Conservation (phyloP, 306 rosid species). For the Rosa rugosa region DNA sequence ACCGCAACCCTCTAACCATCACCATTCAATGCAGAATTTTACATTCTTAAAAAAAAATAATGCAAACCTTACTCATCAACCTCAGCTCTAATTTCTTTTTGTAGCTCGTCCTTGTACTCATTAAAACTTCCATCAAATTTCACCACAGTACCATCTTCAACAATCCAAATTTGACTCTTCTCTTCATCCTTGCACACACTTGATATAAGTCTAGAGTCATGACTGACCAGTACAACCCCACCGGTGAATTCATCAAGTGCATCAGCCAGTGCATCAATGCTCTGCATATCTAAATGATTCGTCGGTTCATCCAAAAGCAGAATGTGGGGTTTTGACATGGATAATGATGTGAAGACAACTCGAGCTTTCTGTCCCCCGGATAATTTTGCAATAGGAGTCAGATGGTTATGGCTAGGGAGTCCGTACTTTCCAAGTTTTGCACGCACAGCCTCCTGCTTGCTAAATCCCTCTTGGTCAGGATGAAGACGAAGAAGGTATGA, state of each 20-base stretch:
- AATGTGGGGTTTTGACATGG: slow-evolving; percentile 48
- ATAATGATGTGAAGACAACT: slow-evolving; percentile 77
- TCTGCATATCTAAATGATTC: slow-evolving; percentile 80
- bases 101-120: slow-evolving; percentile 62
- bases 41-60: neutral
- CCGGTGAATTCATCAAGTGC: slow-evolving; percentile 69
- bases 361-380: slow-evolving; percentile 68
- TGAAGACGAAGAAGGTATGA: slow-evolving; percentile 69
- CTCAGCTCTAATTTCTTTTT: slow-evolving; percentile 55
- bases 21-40: neutral
- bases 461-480: slow-evolving; percentile 69
- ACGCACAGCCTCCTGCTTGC: slow-evolving; percentile 73
- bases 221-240: slow-evolving; percentile 77
- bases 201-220: slow-evolving; percentile 73
- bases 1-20: too few relatives aligned
- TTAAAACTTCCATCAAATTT: slow-evolving; percentile 47
- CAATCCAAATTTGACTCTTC: slow-evolving; percentile 42
- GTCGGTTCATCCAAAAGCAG: slow-evolving; percentile 64
- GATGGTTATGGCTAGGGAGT: slow-evolving; percentile 40
- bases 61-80: slow-evolving; percentile 48
- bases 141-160: slow-evolving; percentile 45
- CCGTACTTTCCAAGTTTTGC: slow-evolving; percentile 68
- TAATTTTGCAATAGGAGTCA: slow-evolving; percentile 5
- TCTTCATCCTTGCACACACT: slow-evolving; percentile 78
- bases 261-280: slow-evolving; percentile 73